Conservation (phyloP, 345 rosid genomes). For the Pelargonium nanum region DNA sequence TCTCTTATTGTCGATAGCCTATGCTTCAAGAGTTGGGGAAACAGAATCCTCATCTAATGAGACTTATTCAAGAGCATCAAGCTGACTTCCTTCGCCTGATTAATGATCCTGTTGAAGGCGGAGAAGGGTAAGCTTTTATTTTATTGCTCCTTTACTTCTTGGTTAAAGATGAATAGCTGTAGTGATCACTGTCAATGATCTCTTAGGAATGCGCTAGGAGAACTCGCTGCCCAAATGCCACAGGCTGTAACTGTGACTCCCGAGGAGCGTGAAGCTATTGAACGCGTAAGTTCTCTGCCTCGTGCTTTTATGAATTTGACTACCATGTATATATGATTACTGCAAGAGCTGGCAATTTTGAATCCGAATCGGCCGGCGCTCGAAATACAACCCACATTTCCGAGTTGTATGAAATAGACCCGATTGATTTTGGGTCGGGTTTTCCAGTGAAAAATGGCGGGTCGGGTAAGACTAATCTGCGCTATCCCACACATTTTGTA, state of each 20-base stretch:
- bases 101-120: slow-evolving; percentile 80
- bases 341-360: no score
- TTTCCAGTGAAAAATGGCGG: no score
- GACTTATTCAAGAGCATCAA: slow-evolving; percentile 82
- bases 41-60: slow-evolving; percentile 73
- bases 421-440: no score
- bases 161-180: not conserved
- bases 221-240: slow-evolving; percentile 71
- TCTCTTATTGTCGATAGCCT: slow-evolving; percentile 33
- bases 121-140: slow-evolving; percentile 51
- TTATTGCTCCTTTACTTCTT: not conserved
- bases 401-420: no score
- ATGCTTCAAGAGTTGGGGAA: slow-evolving; percentile 91
- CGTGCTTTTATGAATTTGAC: not conserved
- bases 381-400: no score
- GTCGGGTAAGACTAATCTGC: no score
- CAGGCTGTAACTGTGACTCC: slow-evolving; percentile 80
- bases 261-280: slow-evolving; percentile 94
- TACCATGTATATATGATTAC: no score
- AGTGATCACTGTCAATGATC: not conserved
- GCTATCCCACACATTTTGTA: no score
- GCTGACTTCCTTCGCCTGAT: slow-evolving; percentile 73
- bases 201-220: slow-evolving; percentile 63
- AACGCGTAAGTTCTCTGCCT: slow-evolving; percentile 41
- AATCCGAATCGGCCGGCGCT: no score